Base-by-base conservation (phyloP, 495 filamentous ascomycete species). In the Xylaria telfairii region DNA sequence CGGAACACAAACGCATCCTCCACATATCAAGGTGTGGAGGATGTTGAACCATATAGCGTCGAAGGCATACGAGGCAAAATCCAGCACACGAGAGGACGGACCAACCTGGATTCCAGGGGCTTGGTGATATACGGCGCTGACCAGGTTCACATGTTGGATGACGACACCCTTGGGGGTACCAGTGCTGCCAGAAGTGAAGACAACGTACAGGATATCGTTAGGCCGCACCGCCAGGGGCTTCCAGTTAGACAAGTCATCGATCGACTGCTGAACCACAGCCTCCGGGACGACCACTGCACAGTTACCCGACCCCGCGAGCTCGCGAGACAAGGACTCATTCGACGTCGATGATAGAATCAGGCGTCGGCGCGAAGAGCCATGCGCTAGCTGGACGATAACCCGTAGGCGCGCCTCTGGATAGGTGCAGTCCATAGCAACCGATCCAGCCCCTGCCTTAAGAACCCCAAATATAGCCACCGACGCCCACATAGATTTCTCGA, bases 1-100 rank as follows among this genome's bases (percentile, higher is more conserved):
- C 3, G 89, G 90, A 51, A 92, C 83, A 75, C 90, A 92, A 3
- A 90, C 82, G 67, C 84, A 88, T 19, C 85, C 89, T 28, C 90
- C 90, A 69, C 86, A 85, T 12, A 86, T 88, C 12, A 91, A 78
- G 1, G 86, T 83, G n/a, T 85, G 82, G 32, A 88, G 78, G 4
- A 87, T 86, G 19, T 90, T 87, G 15, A 85, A 70, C 13, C 90
- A 77, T 32, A 84, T 85, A 15, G 83, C 84, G 59, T 90, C 89
- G 60, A 90, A 91, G 0, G 86, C 87, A 60, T 86, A 88, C 44
- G 86, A 85, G 13, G 87, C 86, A 69, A 88, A 90, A 64, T 91
- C 87, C 21, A 89, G 75, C 2, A 85, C 81, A 0, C 85, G 75
- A 10, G 9, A 15, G 19, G 17, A 5, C 28, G n/a, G 47, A 21